These are phyloP conservation scores for Hymenoscyphus occultus DNA, from an alignment of 2,329 filamentous ascomycete genomes.

Conservation along the genomic window DNA sequence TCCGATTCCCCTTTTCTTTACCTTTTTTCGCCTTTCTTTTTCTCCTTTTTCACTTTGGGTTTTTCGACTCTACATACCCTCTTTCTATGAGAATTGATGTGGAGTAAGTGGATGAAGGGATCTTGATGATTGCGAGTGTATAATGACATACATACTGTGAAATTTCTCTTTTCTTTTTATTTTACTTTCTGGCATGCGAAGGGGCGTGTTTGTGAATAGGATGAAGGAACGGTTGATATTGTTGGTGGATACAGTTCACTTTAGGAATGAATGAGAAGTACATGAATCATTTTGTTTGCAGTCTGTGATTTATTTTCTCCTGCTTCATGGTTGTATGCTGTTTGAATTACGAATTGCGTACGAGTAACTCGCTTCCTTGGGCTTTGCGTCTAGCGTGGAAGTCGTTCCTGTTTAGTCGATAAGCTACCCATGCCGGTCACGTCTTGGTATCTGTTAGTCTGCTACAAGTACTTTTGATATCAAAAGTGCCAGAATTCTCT, in stretches of 20 bases:
- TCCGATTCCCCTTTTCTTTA: no score
- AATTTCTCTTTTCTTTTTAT: background rate
- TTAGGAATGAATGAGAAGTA: background rate
- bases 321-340: background rate
- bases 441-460: no score
- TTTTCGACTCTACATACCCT: background rate
- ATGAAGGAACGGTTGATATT: background rate
- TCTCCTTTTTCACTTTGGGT: background rate
- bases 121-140: slow-evolving; percentile 3
- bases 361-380: no score
- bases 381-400: no score
- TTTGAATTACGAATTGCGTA: no score
- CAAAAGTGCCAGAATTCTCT: no score
- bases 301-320: background rate
- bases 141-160: background rate
- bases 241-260: background rate
- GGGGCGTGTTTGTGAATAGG: background rate
- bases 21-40: no score
- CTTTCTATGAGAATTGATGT: background rate
- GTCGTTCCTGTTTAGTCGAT: no score
- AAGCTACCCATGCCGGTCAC: no score
- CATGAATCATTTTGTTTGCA: background rate
- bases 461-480: no score
- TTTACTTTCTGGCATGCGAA: background rate
- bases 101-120: slow-evolving; percentile 1